Percentiles rank a stretch among this genome's conserved stretches.
Conservation (phyloP, 805 yeast genomes). For the Candida taoyuanica region DNA sequence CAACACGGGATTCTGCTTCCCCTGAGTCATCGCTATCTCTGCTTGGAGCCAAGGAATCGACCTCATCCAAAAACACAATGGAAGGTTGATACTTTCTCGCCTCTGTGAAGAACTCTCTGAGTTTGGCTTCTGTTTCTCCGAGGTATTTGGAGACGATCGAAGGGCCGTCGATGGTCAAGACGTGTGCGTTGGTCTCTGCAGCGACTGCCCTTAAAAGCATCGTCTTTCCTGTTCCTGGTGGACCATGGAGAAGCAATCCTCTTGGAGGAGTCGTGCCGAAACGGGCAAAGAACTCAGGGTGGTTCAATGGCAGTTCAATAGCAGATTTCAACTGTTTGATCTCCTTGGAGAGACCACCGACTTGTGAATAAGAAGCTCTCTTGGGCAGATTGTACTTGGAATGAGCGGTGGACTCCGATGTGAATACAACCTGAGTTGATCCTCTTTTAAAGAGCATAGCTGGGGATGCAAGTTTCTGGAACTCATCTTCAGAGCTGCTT, state of each 20-base stretch:
- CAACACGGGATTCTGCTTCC: constrained; percentile 86
- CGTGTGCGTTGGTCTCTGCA: constrained; percentile 72
- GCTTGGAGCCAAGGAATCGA: constrained; percentile 87
- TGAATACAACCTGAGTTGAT: constrained; percentile 25
- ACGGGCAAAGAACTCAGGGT: constrained; percentile 69
- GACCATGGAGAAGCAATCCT: constrained; percentile 91
- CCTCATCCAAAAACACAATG: constrained; percentile 85
- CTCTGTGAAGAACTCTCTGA: constrained; percentile 79
- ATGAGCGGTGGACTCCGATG: constrained; percentile 26
- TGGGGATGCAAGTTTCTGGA: constrained; percentile 38
- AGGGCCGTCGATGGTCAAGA: constrained; percentile 83
- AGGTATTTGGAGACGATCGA: constrained; percentile 87
- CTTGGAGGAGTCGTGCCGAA: constrained; percentile 93
- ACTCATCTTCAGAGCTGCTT: constrained; percentile 12
- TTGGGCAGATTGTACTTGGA: constrained; percentile 42
- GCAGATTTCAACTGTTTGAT: constrained; percentile 58
- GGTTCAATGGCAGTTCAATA: constrained; percentile 74
- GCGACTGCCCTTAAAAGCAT: constrained; percentile 83
- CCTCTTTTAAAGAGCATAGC: constrained; percentile 41
- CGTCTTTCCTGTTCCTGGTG: constrained; percentile 97
- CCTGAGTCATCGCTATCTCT: constrained; percentile 82
- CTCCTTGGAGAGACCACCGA: constrained; percentile 77
- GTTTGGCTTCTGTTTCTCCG: constrained; percentile 88
- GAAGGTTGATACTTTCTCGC: constrained; percentile 85
- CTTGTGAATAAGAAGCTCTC: constrained; percentile 41